phyloP scores from a whole-genome alignment of 805 yeast genomes.

The Suhomyces emberorum region DNA sequence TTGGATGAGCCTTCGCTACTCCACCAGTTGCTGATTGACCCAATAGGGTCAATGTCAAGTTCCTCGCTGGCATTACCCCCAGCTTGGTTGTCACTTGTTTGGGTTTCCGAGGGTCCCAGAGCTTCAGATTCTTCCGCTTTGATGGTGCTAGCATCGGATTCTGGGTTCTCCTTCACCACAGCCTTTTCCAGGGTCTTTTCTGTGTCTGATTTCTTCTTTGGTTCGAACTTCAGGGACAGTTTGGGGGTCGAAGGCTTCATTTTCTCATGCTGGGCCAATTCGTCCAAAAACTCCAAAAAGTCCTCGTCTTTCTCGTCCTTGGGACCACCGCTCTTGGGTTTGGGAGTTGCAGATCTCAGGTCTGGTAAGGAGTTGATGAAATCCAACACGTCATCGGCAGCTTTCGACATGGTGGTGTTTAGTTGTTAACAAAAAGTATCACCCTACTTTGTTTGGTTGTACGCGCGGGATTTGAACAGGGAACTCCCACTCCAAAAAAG shows the following conservation, averaged over 20 bases:
- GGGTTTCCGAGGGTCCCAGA: no score
- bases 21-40: constrained; percentile 74
- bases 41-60: constrained; percentile 53
- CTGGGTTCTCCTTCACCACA: not conserved
- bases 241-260: constrained; percentile 26
- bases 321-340: constrained; percentile 23
- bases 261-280: constrained; percentile 61
- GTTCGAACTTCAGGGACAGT: constrained; percentile 30
- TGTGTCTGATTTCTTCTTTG: constrained; percentile 19
- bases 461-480: no score
- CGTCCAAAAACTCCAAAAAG: constrained; percentile 58
- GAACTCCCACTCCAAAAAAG: no score
- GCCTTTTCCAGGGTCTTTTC: constrained; percentile 5
- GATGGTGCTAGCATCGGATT: not conserved
- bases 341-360: constrained; percentile 33
- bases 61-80: constrained; percentile 15
- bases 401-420: constrained; percentile 16
- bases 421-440: no score
- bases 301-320: constrained; percentile 46
- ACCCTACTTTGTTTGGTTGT: no score
- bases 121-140: constrained; percentile 1
- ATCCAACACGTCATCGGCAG: constrained; percentile 72
- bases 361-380: constrained; percentile 80
- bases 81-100: no score
- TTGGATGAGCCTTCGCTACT: constrained; percentile 62